Evolutionary conservation across 148 eudicot species (phyloP).

Genomic region (Camellia lanceoleosa): DNA sequence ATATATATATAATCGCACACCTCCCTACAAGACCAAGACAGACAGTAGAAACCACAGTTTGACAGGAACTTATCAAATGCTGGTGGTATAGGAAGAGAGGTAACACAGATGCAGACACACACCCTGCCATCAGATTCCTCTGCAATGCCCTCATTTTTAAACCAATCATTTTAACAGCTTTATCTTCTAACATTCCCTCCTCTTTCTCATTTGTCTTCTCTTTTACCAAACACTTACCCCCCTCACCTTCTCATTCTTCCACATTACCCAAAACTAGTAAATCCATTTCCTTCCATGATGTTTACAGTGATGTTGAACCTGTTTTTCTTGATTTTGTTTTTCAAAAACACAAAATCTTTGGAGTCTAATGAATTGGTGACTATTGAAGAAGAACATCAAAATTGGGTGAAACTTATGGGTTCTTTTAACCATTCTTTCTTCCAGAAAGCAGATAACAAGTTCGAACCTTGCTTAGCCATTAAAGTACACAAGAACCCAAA

Average conservation of each 20-base stretch:
- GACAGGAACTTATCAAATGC: background rate
- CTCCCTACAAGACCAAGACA: background rate
- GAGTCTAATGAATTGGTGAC: slow-evolving; percentile 19
- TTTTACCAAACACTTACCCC: background rate
- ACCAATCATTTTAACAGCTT: slow-evolving; percentile 8
- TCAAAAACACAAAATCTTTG: slow-evolving; percentile 19
- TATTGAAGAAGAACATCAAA: slow-evolving; percentile 28
- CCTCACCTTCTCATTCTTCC: background rate
- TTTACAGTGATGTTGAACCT: slow-evolving; percentile 26
- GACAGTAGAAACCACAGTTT: background rate
- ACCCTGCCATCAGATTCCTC: background rate
- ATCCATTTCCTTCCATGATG: background rate
- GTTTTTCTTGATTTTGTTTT: slow-evolving; percentile 27
- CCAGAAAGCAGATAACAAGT: slow-evolving; percentile 34
- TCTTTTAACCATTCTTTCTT: slow-evolving; percentile 42
- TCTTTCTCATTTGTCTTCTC: background rate
- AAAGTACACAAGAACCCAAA: slow-evolving; percentile 50
- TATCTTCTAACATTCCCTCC: background rate
- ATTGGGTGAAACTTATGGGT: slow-evolving; percentile 56
- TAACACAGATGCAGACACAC: background rate
- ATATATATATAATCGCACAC: background rate
- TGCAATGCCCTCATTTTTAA: background rate
- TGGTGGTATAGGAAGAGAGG: background rate
- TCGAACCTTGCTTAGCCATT: slow-evolving; percentile 56
- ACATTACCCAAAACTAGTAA: background rate